phyloP scores from a whole-genome alignment of 495 filamentous ascomycete species.

The Daldinia caldariorum region DNA sequence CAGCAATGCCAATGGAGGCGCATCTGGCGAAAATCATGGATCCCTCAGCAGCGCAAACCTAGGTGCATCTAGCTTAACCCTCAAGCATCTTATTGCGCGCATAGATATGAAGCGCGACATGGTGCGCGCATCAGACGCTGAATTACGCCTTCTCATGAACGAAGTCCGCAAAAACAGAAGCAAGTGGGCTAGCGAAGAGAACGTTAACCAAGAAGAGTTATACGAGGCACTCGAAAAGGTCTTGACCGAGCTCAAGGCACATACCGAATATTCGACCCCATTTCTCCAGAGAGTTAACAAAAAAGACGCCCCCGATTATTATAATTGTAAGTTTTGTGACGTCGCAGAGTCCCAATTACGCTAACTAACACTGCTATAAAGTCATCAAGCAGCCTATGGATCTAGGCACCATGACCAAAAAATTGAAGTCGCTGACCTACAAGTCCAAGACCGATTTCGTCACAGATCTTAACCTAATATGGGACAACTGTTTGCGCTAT shows the following conservation, averaged over 20 bases:
- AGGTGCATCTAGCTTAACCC: constrained; percentile 93
- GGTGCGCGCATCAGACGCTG: constrained; percentile 89
- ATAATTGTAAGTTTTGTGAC: constrained; percentile 69
- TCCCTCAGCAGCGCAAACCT: constrained; percentile 92
- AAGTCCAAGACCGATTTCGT: constrained; percentile 97
- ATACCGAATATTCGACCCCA: constrained; percentile 93
- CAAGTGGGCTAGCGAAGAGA: constrained; percentile 98
- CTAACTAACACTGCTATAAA: constrained; percentile 52
- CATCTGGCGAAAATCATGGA: constrained; percentile 71
- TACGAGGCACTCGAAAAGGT: constrained; percentile 98
- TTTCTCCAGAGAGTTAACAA: constrained; percentile 95
- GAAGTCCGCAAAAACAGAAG: constrained; percentile 97
- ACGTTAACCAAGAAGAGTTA: constrained; percentile 95
- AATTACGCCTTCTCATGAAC: constrained; percentile 90
- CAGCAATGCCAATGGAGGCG: constrained; percentile 58
- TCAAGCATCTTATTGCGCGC: constrained; percentile 94
- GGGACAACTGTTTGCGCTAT: constrained; percentile 95
- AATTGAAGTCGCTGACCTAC: constrained; percentile 86
- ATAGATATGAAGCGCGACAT: constrained; percentile 91
- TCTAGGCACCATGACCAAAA: constrained; percentile 97
- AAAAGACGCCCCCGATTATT: constrained; percentile 95
- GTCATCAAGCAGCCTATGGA: constrained; percentile 99
- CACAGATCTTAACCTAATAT: constrained; percentile 90
- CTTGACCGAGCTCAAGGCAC: constrained; percentile 91
- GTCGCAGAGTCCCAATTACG: neutral